These are phyloP conservation scores for Aspergillus sp. DNA, from an alignment of 2,329 filamentous ascomycete genomes.

Conservation along the genomic window DNA sequence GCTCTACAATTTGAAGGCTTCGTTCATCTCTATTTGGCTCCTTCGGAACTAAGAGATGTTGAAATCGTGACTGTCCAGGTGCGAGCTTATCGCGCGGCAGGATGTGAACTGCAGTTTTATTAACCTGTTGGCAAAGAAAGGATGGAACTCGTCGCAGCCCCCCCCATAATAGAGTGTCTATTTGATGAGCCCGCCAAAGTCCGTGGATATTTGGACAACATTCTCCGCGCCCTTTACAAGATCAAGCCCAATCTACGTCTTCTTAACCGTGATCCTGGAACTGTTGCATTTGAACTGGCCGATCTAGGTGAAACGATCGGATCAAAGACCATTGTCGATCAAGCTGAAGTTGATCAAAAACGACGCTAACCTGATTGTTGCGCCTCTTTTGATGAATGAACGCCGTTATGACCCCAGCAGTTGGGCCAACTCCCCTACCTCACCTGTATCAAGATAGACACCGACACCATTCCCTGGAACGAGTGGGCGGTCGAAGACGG, in stretches of 20 bases:
- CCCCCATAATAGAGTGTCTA: background rate
- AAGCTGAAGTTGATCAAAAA: conserved; percentile 39
- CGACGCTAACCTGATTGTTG: conserved; percentile 34
- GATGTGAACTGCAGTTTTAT: background rate
- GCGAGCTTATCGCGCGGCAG: background rate
- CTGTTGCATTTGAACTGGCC: background rate
- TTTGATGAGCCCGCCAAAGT: background rate
- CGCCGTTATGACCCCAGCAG: conserved; percentile 37
- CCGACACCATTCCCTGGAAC: conserved; percentile 12
- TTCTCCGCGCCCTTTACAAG: background rate
- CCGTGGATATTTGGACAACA: background rate
- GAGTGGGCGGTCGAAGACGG: background rate
- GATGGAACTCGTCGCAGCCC: background rate
- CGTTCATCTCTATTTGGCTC: background rate
- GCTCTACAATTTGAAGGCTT: background rate
- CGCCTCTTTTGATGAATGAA: conserved; percentile 37
- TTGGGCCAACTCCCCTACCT: conserved; percentile 40
- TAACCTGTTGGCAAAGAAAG: background rate
- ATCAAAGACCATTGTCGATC: background rate
- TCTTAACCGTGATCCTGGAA: background rate
- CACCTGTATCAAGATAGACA: conserved; percentile 44
- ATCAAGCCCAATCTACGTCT: background rate
- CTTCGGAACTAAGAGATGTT: background rate
- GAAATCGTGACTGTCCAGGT: background rate
- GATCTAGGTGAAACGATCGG: background rate